Evolutionary conservation across 768 basidiomycete species (phyloP).

Genomic region (Mycena kentingensis): DNA sequence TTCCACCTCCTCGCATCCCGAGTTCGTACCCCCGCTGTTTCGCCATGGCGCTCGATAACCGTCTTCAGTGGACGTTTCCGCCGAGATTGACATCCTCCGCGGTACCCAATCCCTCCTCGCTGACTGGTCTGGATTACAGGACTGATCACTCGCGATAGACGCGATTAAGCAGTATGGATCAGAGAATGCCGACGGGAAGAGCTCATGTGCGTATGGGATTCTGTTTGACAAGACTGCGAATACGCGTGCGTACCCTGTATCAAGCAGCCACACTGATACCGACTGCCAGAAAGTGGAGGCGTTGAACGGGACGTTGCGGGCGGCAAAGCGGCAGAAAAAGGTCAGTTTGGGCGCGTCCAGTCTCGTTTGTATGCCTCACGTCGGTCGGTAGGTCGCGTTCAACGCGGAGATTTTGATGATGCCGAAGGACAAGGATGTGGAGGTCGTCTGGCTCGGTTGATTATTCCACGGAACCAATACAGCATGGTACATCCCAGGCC

Average conservation of each 20-base stretch:
- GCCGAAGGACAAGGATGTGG: constrained; percentile 51
- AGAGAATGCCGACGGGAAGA: constrained; percentile 39
- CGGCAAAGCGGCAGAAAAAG: constrained; percentile 50
- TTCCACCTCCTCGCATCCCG: no score
- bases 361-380: neutral
- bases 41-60: no score
- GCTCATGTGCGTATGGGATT: constrained; percentile 42
- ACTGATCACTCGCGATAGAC: constrained; percentile 25
- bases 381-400: constrained; percentile 39
- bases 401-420: constrained; percentile 51
- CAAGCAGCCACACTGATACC: neutral
- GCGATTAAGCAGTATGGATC: constrained; percentile 48
- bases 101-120: neutral
- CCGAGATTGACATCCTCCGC: neutral
- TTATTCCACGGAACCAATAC: no score
- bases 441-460: constrained; percentile 39
- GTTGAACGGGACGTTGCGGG: constrained; percentile 48
- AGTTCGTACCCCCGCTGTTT: no score
- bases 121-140: no score
- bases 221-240: constrained; percentile 51
- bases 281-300: constrained; percentile 42
- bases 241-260: constrained; percentile 35
- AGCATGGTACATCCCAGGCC: no score
- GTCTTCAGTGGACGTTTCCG: neutral
- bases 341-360: constrained; percentile 24